Conservation (phyloP, 2,329 filamentous ascomycete species). For the Fusarium subtropicale region DNA sequence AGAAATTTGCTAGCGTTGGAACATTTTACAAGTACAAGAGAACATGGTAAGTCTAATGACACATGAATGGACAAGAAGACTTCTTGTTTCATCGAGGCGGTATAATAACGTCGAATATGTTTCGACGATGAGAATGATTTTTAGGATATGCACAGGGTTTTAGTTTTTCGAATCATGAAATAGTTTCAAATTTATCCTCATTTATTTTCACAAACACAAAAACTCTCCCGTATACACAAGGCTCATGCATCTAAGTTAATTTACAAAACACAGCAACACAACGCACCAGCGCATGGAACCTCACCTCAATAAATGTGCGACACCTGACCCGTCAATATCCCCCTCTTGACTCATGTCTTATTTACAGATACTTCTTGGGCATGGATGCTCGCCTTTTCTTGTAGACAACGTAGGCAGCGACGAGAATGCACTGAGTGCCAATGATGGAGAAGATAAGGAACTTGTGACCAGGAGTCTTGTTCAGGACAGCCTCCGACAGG, state of each 20-base stretch:
- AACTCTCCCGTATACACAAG: conserved; percentile 35
- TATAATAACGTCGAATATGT: not conserved
- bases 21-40: not conserved
- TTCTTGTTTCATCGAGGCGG: not conserved
- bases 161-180: conserved; percentile 10
- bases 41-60: conserved; percentile 2
- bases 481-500: conserved; percentile 61
- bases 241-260: conserved; percentile 38
- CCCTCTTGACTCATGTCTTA: conserved; percentile 7
- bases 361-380: conserved; percentile 92
- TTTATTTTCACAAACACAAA: conserved; percentile 35
- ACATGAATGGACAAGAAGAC: not conserved
- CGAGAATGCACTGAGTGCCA: conserved; percentile 77
- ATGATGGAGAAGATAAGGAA: conserved; percentile 76
- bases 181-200: conserved; percentile 36
- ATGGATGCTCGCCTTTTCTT: conserved; percentile 79
- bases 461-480: conserved; percentile 62
- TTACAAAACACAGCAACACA: conserved; percentile 34
- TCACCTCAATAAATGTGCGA: conserved; percentile 31
- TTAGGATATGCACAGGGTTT: not conserved
- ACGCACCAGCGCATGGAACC: conserved; percentile 11
- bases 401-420: conserved; percentile 77
- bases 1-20: not conserved
- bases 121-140: conserved; percentile 12
- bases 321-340: not conserved